Evolutionary conservation across 2,329 filamentous ascomycete species (phyloP), one percentile per base, ranked within the genome.

Genomic region (Fusarium nurragi): DNA sequence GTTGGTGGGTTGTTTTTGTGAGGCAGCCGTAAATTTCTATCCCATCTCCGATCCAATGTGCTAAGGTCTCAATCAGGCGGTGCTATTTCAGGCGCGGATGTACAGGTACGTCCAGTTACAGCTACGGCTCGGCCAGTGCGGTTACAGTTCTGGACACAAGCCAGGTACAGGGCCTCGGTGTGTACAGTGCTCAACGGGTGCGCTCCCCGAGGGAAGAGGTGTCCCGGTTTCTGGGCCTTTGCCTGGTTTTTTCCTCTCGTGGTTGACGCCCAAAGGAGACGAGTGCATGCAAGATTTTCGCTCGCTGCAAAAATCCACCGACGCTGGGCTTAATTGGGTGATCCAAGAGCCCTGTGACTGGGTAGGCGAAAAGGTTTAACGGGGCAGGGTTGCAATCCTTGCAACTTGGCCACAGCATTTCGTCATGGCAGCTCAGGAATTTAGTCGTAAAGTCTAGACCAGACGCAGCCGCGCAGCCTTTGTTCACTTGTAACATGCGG

Each of bases 311-410:
- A 58, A 56, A 47, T 40, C 40, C 54, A 67, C 64, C 64, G 7
- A 18, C 59, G 39, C 64, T 67, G 58, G 47, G 13, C 64, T 64
- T 25, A 19, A 60, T 67, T 57, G 47, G 40, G 6, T 45, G n/a
- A 22, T 11, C 21, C 28, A n/a, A 22, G 19, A 21, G 12, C 18
- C 25, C 12, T 28, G 30, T 50, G 40, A 54, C 48, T 64, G 60
- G 60, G 32, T 34, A 58, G 22, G 36, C 34, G 22, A n/a, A 56
- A 38, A 50, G 41, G 40, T 57, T 45, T 56, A 41, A 65, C 59
- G 68, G 68, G 61, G 55, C 69, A 62, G 57, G 59, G 66, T 58
- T 66, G 40, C 48, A 60, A 59, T 64, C 65, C 65, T 61, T 69
- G 56, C 50, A 40, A 38, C 26, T 46, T 44, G 63, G 55, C 60